Evolutionary conservation across 495 filamentous ascomycete species (phyloP).

Genomic region (Hypoxylon lienhwacheense): DNA sequence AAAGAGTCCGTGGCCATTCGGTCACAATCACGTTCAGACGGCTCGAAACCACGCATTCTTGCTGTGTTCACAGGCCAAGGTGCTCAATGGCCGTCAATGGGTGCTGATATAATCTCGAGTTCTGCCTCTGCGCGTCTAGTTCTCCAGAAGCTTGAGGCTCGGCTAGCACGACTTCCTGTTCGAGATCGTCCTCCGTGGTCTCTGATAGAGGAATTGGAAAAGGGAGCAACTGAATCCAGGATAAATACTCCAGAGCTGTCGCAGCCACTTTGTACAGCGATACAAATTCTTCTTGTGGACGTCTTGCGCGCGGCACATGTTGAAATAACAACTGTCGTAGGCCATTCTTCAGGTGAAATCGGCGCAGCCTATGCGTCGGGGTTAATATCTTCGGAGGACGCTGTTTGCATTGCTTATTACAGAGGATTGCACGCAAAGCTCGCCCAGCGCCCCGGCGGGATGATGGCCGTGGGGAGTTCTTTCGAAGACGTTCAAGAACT

Average conservation of each 20-base stretch:
- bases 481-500: constrained; percentile 47
- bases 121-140: background rate
- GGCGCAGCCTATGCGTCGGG: constrained; percentile 51
- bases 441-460: constrained; percentile 47
- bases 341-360: constrained; percentile 66
- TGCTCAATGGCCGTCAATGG: constrained; percentile 36
- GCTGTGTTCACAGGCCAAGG: constrained; percentile 40
- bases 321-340: constrained; percentile 50
- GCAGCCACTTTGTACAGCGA: constrained; percentile 53
- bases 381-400: constrained; percentile 41
- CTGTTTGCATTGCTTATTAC: constrained; percentile 55
- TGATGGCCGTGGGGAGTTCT: constrained; percentile 55
- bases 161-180: background rate
- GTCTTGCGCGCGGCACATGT: constrained; percentile 49
- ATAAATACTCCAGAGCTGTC: constrained; percentile 41
- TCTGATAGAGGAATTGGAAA: constrained; percentile 26
- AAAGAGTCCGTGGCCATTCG: too few relatives aligned
- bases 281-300: constrained; percentile 54
- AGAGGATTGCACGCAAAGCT: constrained; percentile 45
- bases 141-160: background rate
- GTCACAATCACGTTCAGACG: background rate
- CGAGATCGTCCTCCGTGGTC: constrained; percentile 26
- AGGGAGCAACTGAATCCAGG: constrained; percentile 13
- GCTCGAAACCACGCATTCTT: background rate
- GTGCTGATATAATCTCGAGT: constrained; percentile 11